Base-by-base conservation (phyloP, 208 protist species). In the Acanthamoeba lenticulata region DNA sequence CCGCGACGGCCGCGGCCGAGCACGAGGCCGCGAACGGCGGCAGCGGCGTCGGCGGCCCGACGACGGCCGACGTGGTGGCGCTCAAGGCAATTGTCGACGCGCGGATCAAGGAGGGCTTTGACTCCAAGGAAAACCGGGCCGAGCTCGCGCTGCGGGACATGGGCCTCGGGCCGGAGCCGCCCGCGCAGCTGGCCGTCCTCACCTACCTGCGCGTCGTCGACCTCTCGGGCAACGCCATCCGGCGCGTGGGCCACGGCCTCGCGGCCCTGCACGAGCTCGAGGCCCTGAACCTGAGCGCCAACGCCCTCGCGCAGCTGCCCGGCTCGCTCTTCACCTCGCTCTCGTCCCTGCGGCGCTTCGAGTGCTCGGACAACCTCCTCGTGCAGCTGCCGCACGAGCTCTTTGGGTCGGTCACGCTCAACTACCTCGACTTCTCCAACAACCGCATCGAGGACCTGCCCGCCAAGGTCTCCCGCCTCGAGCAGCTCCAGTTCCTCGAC, bases 351-450 rank as follows among this genome's bases (percentile, higher is more conserved):
- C 38, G 21, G 49, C 52, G 49, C 2, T 65, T 90, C 49, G 81
- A 90, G 34, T 90, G 81, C 34, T 90, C 81, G 3, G 81, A 90
- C 49, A 90, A 90, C 29, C 49, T 67, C 4, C 11, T 83, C 72
- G 29, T 19, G 38, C 40, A 83, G n/a, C 40, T 83, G 21, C 72
- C 72, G 9, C 24, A 19, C 24, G 72, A 83, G 49, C 81, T 67
- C 45, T 57, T 65, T 27, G 44, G 42, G 13, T 57, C 49, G 32
- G 49, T 34, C 27, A 67, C 81, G 29, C 36, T 90, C 32, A 67
- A 38, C 29, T 65, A 90, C 38, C 52, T 83, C 27, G 72, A 83
- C 40, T 49, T 83, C n/a, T 83, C 72, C 40, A 83, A 83, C 72
- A 83, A 83, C 24, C 62, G 62, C 5, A 45, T 83, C 72, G 42